These are phyloP conservation scores for Fusarium caatingaense DNA, from an alignment of 2,329 filamentous ascomycete genomes.

Conservation along the genomic window DNA sequence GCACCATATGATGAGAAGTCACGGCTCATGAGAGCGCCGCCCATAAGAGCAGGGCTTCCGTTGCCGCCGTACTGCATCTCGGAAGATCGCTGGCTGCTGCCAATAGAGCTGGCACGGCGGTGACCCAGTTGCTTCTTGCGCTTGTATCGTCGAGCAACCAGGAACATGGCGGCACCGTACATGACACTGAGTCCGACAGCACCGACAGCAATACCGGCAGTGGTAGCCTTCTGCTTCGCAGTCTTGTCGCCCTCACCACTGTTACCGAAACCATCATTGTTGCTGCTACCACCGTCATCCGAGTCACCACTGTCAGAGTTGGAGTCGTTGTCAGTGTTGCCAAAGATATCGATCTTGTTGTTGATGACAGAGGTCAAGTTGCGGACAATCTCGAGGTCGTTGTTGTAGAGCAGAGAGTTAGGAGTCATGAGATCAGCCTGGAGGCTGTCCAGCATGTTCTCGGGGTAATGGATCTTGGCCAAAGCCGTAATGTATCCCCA, in stretches of 20 bases:
- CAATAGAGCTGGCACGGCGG: slow-evolving; percentile 80
- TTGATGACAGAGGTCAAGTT: slow-evolving; percentile 86
- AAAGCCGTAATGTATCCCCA: slow-evolving; percentile 86
- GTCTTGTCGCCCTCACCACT: slow-evolving; percentile 62
- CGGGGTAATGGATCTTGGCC: slow-evolving; percentile 75
- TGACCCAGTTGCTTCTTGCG: slow-evolving; percentile 82
- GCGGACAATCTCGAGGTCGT: slow-evolving; percentile 71
- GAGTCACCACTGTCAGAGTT: slow-evolving; percentile 46
- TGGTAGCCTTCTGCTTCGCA: slow-evolving; percentile 70
- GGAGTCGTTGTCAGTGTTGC: slow-evolving; percentile 55
- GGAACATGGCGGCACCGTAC: slow-evolving; percentile 96
- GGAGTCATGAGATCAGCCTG: slow-evolving; percentile 76
- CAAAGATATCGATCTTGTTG: slow-evolving; percentile 69
- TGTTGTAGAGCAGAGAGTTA: slow-evolving; percentile 79
- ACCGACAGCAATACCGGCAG: slow-evolving; percentile 78
- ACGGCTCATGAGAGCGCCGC: slow-evolving; percentile 70
- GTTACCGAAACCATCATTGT: slow-evolving; percentile 57
- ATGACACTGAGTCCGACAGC: slow-evolving; percentile 82
- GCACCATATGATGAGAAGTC: slow-evolving; percentile 68
- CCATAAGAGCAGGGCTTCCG: slow-evolving; percentile 74
- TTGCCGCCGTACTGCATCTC: slow-evolving; percentile 64
- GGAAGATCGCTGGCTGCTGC: slow-evolving; percentile 58
- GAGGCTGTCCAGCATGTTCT: slow-evolving; percentile 74
- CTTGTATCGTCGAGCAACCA: slow-evolving; percentile 90
- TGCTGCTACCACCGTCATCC: slow-evolving; percentile 52